Conservation (phyloP, 257 asterid species). For the Nicotiana tabacum region DNA sequence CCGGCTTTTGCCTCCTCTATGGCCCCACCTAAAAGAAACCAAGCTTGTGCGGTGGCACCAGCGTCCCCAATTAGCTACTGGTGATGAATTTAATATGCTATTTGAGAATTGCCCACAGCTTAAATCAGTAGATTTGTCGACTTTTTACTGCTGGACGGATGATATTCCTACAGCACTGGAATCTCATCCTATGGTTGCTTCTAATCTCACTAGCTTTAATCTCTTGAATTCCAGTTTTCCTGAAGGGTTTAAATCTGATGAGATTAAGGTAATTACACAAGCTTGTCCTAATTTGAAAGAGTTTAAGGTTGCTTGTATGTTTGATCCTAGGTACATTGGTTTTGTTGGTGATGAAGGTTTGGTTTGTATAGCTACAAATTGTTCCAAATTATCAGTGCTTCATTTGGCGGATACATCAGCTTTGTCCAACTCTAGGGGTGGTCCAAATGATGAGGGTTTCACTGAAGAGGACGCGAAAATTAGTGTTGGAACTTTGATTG, state of each 20-base stretch:
- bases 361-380: conserved; percentile 50
- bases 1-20: conserved; percentile 41
- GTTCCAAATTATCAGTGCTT: conserved; percentile 55
- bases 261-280: conserved; percentile 49
- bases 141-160: conserved; percentile 90
- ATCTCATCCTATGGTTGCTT: conserved; percentile 32
- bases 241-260: conserved; percentile 73
- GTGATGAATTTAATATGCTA: conserved; percentile 55
- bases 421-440: conserved; percentile 41
- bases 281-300: conserved; percentile 59
- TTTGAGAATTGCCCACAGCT: conserved; percentile 29
- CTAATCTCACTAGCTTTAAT: conserved; percentile 45
- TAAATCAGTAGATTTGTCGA: conserved; percentile 48
- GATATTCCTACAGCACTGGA: conserved; percentile 61
- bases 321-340: conserved; percentile 77
- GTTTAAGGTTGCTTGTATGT: conserved; percentile 60
- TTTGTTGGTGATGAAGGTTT: conserved; percentile 69
- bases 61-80: conserved; percentile 63
- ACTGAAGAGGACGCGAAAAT: conserved; percentile 56
- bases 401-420: conserved; percentile 75
- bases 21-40: conserved; percentile 38
- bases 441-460: conserved; percentile 47
- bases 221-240: conserved; percentile 68
- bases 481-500: conserved; percentile 56
- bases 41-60: conserved; percentile 95